Percentiles rank a stretch among this genome's conserved stretches.
These are phyloP conservation scores for Alloascoidea africana DNA, from an alignment of 805 yeast species.

Conservation along the genomic window DNA sequence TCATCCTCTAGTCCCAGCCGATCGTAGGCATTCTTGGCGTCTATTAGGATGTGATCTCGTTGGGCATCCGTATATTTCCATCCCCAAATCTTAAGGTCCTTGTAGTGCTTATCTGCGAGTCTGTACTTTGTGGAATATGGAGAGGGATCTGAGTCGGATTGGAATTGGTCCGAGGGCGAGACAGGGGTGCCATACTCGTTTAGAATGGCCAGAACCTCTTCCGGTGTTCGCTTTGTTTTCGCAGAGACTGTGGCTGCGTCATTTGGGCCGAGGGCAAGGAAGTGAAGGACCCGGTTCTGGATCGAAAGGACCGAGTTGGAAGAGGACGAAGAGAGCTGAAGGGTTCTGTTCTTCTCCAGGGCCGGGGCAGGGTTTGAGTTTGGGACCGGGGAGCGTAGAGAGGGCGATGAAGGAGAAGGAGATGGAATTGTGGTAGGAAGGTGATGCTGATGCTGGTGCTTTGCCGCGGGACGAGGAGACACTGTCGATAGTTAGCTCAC, in stretches of 20 bases:
- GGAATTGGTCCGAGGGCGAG: slow-evolving; percentile 11
- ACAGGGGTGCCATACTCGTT: slow-evolving; percentile 17
- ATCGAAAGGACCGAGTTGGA: slow-evolving; percentile 11
- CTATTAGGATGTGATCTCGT: slow-evolving; percentile 15
- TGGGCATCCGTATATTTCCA: slow-evolving; percentile 20
- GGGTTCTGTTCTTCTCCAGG: slow-evolving; percentile 3
- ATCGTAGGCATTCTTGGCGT: slow-evolving; percentile 15
- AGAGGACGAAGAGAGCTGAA: slow-evolving; percentile 9
- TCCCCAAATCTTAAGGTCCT: slow-evolving; percentile 20
- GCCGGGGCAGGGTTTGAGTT: background rate
- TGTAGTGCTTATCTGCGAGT: slow-evolving; percentile 14
- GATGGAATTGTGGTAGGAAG: background rate
- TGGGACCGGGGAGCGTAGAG: slow-evolving; percentile 1
- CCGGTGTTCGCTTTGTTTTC: slow-evolving; percentile 14
- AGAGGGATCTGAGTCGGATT: slow-evolving; percentile 14
- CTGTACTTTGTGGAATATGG: slow-evolving; percentile 12
- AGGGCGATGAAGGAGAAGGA: background rate
- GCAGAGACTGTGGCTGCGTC: slow-evolving; percentile 17
- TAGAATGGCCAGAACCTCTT: slow-evolving; percentile 17
- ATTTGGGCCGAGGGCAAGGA: slow-evolving; percentile 33
- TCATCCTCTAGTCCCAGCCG: slow-evolving; percentile 13
- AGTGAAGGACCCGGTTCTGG: slow-evolving; percentile 24
- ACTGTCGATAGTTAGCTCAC: background rate
- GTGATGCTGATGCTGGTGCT: background rate
- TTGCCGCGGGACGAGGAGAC: background rate